Evolutionary conservation across 2,329 filamentous ascomycete species (phyloP).

Genomic region (Beauveria rudraprayagi): DNA sequence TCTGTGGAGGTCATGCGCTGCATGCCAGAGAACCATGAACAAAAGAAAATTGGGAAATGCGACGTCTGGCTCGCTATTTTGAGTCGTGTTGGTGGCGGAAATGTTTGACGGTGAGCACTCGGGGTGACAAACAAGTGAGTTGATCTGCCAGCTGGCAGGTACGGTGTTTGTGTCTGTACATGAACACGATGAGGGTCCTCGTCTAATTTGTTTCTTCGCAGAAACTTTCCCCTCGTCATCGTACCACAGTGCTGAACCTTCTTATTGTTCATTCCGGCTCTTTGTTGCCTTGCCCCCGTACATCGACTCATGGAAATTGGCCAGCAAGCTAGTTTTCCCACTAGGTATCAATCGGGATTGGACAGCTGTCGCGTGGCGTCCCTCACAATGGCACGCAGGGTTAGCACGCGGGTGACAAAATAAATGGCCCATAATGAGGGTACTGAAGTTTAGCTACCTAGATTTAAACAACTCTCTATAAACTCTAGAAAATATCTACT

Average conservation of each 20-base stretch:
- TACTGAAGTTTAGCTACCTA: no score
- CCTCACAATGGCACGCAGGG: neutral
- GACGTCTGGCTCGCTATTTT: neutral
- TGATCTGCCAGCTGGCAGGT: neutral
- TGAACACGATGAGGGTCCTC: neutral
- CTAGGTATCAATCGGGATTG: neutral
- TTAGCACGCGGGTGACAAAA: neutral
- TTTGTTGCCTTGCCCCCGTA: neutral
- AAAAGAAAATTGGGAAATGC: neutral
- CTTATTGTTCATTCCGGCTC: neutral
- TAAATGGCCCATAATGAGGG: no score
- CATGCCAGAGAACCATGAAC: neutral
- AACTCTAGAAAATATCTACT: no score
- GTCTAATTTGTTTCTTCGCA: neutral
- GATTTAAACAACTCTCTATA: no score
- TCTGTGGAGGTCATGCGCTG: neutral
- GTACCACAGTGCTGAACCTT: neutral
- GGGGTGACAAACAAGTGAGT: neutral
- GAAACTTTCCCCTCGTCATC: neutral
- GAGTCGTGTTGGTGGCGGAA: neutral
- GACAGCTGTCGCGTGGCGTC: neutral
- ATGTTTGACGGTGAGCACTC: neutral
- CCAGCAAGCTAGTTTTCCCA: neutral
- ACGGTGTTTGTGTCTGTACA: neutral
- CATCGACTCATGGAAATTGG: neutral